phyloP scores from a whole-genome alignment of 345 rosid species.

The Xanthoceras sorbifolium region DNA sequence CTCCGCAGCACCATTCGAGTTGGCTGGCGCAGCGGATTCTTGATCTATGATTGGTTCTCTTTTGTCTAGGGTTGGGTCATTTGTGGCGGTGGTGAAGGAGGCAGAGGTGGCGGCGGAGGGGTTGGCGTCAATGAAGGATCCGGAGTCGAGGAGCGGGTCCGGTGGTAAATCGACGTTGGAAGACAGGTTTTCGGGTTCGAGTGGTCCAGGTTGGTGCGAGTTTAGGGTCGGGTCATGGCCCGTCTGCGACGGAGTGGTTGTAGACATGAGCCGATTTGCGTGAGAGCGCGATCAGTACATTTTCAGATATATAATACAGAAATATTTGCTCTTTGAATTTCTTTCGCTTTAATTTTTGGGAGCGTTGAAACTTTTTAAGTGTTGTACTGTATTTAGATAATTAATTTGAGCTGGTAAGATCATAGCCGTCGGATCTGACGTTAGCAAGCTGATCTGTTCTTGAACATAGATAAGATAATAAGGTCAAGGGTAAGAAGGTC shows the following conservation, averaged over 20 bases:
- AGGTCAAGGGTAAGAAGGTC: no score
- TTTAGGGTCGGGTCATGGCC: background rate
- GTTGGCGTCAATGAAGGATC: constrained; percentile 40
- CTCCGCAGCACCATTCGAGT: constrained; percentile 24
- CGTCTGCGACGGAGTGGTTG: background rate
- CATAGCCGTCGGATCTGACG: background rate
- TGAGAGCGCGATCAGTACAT: background rate
- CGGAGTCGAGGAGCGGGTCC: constrained; percentile 50
- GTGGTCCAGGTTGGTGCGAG: background rate
- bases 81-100: background rate
- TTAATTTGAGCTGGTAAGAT: background rate
- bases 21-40: constrained; percentile 6
- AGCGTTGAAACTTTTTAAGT: background rate
- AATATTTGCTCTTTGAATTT: background rate
- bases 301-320: no score
- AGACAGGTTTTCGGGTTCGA: constrained; percentile 18
- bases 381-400: background rate
- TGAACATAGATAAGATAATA: background rate
- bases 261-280: background rate
- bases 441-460: background rate
- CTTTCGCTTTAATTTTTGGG: background rate
- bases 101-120: background rate
- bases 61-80: constrained; percentile 24
- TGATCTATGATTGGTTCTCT: background rate
- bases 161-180: constrained; percentile 27